These are phyloP conservation scores for Xerocomus minutiporus DNA, from an alignment of 1,284 basidiomycete genomes.

Conservation along the genomic window DNA sequence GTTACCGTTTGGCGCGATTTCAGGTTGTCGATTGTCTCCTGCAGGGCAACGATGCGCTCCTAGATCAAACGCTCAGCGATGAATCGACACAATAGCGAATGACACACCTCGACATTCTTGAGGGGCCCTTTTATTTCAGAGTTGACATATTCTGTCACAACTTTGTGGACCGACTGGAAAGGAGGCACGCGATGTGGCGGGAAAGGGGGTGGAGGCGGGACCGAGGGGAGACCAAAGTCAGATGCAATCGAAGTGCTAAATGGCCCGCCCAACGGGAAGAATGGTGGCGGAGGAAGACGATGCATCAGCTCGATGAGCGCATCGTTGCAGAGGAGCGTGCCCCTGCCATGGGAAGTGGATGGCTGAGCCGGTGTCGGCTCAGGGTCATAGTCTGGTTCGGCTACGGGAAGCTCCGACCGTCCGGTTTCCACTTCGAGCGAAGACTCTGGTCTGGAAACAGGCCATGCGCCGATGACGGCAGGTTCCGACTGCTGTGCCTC, in stretches of 20 bases:
- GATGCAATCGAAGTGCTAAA: conserved; percentile 24
- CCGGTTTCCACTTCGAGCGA: conserved; percentile 12
- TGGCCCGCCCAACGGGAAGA: conserved; percentile 19
- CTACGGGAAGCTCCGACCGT: conserved; percentile 9
- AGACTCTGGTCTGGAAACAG: conserved; percentile 29
- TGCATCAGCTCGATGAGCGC: conserved; percentile 18
- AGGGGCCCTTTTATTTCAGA: conserved; percentile 24
- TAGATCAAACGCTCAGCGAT: conserved; percentile 8
- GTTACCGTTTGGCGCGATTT: conserved; percentile 24
- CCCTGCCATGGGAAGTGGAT: conserved; percentile 3
- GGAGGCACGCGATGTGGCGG: conserved; percentile 10
- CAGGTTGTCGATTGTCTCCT: conserved; percentile 18
- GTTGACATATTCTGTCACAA: conserved; percentile 18
- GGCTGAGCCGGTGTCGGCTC: neutral
- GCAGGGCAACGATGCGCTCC: conserved; percentile 26
- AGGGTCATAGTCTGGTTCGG: conserved; percentile 3
- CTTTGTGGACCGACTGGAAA: conserved; percentile 15
- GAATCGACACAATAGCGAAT: neutral
- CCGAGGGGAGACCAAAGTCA: conserved; percentile 20
- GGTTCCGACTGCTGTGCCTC: conserved; percentile 24
- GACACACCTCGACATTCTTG: conserved; percentile 21
- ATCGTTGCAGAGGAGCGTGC: conserved; percentile 5
- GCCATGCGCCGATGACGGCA: conserved; percentile 34
- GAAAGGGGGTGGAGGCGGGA: conserved; percentile 8
- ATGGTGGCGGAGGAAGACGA: conserved; percentile 18